Conservation (phyloP, 2,329 filamentous ascomycete species). For the Pestalotiopsis sp. region DNA sequence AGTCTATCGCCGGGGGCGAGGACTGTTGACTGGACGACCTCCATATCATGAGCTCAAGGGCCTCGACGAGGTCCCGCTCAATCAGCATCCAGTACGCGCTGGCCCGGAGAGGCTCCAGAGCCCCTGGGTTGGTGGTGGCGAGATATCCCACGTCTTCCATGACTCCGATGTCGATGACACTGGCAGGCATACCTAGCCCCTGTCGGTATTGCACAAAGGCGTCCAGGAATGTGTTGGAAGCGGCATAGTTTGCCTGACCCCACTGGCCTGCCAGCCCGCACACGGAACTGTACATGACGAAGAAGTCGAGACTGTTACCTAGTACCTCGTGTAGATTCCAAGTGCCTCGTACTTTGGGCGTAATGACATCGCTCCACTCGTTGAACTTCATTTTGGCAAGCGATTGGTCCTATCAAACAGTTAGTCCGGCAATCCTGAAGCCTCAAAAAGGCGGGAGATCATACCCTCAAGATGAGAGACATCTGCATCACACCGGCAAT, state of each 20-base stretch:
- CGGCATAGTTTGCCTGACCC: conserved; percentile 33
- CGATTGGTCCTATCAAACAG: conserved; percentile 28
- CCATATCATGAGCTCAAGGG: background rate
- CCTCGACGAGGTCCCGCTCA: background rate
- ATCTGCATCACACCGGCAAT: conserved; percentile 15
- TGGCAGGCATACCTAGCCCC: conserved; percentile 28
- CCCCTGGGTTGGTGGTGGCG: background rate
- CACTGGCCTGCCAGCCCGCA: conserved; percentile 22
- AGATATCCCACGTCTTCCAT: conserved; percentile 21
- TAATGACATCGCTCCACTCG: conserved; percentile 23
- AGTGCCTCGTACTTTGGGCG: conserved; percentile 31
- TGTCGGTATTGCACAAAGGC: conserved; percentile 31
- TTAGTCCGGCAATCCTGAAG: background rate
- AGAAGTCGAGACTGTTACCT: conserved; percentile 24
- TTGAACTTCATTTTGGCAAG: conserved; percentile 23
- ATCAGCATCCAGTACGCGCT: background rate
- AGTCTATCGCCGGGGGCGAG: background rate
- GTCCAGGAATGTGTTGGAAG: conserved; percentile 36
- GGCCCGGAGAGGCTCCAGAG: background rate
- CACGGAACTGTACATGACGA: conserved; percentile 24
- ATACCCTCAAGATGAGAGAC: conserved; percentile 12
- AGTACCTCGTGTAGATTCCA: conserved; percentile 28
- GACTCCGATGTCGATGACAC: conserved; percentile 34
- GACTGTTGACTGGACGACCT: background rate
- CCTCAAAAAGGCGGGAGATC: conserved; percentile 19